Base-by-base conservation (phyloP, 2,329 filamentous ascomycete species). In the Phyllosticta capitalensis region DNA sequence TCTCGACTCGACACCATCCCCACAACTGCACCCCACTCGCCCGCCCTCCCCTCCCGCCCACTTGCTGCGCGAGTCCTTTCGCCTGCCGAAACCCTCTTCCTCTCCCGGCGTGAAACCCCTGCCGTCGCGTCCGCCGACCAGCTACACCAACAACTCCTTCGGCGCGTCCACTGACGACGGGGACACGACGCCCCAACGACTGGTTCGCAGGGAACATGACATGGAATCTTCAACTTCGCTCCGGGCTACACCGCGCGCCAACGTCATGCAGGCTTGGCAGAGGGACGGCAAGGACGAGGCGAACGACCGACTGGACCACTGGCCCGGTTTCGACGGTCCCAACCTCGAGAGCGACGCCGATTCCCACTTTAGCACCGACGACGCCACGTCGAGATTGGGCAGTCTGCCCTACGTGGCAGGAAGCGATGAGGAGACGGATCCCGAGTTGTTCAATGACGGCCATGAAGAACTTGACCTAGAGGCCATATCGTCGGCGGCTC, bases 401-500 rank as follows among this genome's bases (percentile, higher is more conserved):
- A 65, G 64, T 12, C 72, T 73, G 48, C 67, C 64, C 2, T 61
- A 62, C 19, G 61, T 59, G 14, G 54, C 59, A 19, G 61, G 59
- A 26, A 62, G 65, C 53, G 63, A 71, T 65, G 60, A 75, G 68
- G 66, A 75, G 62, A 65, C 71, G 68, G 65, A 74, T 65, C 67
- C 72, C 65, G 66, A 74, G 51, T 65, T 59, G 52, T 70, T 68
- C 69, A 54, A 63, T 20, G 67, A 71, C 30, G 74, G 71, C 20
- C 73, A 73, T 52, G 72, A 73, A 56, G 70, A 74, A 51, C 67
- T 67, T 28, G 76, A 81, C 3, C 83, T 85, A 60, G 82, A 88
- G 59, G 79, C 81, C 52, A 83, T 87, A 66, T 89, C 89, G 3
- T 89, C 88, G 54, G 85, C 82, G 17, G 85, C 89, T 22, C 75